Base-by-base conservation (phyloP, 1,139 yeast genomes). In the Debaryomycetaceae sp. region DNA sequence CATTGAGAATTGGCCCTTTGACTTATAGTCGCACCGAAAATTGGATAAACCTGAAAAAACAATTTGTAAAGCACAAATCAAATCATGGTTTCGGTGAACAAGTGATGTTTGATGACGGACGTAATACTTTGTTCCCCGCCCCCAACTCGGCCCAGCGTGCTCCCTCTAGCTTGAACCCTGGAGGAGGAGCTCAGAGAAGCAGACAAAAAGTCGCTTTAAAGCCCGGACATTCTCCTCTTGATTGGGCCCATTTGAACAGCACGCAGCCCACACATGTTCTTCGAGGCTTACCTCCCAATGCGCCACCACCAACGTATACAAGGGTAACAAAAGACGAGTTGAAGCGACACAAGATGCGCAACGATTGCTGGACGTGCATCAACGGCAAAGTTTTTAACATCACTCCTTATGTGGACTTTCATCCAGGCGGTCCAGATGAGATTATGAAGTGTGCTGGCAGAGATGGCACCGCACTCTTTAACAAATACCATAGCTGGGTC, bases 391-490 rank as follows among this genome's bases (percentile, higher is more conserved):
- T 91, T 2, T 91, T 83, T 58, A 85, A 89, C 48, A 66, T 91
- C 18, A 79, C 96, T 0, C 79, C 84, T 7, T 91, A 91, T 53
- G 54, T 91, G 20, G 65, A 75, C 35, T 91, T 80, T 53, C 98
- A 91, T 46, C 98, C 98, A 0, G 98, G 98, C 16, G 98, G 98
- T 1, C 78, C 68, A 2, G 77, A 74, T 5, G 88, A 88, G 47
- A 60, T 91, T 27, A 65, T 84, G 75, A 74, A 77, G 35, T 75
- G 84, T 46, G 94, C 95, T 0, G 96, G 96, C 0, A 66, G 67
- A 37, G 96, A 89, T 49, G 94, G 93, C 1, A 86, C 96, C 1
- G 45, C 58, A n/a, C 48, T 85, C 40, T 91, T 91, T 48, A 78
- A 79, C 54, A 78, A 78, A 53, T 83, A 83, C 41, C 96, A 88